phyloP scores from a whole-genome alignment of 345 rosid species.

The Durio zibethinus region DNA sequence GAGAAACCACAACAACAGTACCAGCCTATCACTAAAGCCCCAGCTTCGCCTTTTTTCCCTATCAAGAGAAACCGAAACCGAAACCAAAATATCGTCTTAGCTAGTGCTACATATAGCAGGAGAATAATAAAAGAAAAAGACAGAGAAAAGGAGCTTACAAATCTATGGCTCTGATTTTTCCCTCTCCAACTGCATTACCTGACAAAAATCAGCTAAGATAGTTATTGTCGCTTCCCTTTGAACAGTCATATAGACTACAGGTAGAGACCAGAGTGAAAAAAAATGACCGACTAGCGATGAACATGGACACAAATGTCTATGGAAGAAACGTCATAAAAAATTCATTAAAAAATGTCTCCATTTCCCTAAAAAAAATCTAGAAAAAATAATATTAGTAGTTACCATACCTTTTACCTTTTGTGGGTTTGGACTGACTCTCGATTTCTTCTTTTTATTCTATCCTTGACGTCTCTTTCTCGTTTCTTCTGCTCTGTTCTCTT shows the following conservation, averaged over 20 bases:
- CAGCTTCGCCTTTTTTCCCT: slow-evolving; percentile 11
- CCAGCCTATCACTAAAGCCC: not conserved
- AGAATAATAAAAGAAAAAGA: not conserved
- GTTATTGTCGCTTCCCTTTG: not conserved
- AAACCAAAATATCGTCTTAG: slow-evolving; percentile 12
- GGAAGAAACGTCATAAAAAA: not conserved
- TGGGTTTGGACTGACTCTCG: not conserved
- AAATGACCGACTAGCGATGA: not conserved
- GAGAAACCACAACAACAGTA: not conserved
- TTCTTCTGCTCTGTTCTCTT: not conserved
- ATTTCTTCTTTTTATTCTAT: not conserved
- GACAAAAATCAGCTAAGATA: slow-evolving; percentile 34
- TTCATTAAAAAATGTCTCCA: not conserved
- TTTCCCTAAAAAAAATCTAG: not conserved
- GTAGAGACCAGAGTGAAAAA: not conserved
- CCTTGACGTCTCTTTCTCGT: slow-evolving; percentile 21
- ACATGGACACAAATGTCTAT: slow-evolving; percentile 30
- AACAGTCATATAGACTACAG: slow-evolving; percentile 15
- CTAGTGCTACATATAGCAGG: slow-evolving; percentile 22
- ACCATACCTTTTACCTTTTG: slow-evolving; percentile 10
- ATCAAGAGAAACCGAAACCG: slow-evolving; percentile 26
- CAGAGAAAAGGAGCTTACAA: slow-evolving; percentile 38
- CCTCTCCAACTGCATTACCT: too few relatives aligned
- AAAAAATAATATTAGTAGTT: not conserved
- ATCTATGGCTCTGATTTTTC: slow-evolving; percentile 62